A percentile compares a stretch with the other conserved stretches of the same genome.
Conservation (phyloP, 176 grass and related monocot genomes). For the Cenchrus fungigraminus region DNA sequence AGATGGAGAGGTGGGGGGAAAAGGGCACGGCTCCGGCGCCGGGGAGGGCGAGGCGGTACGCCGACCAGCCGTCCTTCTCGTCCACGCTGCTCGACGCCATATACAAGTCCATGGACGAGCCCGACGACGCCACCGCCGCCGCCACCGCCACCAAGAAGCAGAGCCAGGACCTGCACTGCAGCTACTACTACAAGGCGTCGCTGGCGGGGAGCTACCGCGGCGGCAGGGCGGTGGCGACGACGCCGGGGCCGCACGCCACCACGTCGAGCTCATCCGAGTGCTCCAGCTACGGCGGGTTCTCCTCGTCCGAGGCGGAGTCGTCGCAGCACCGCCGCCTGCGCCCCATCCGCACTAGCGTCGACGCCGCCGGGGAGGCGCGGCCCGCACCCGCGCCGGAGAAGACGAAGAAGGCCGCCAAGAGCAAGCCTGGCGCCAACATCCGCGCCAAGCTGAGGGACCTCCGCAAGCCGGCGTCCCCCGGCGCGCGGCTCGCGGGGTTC, state of each 20-base stretch:
- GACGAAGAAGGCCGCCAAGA: conserved; percentile 58
- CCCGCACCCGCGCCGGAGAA: conserved; percentile 51
- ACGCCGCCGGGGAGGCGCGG: background rate
- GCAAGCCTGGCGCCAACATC: conserved; percentile 51
- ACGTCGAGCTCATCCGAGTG: conserved; percentile 96
- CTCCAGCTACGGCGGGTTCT: conserved; percentile 96
- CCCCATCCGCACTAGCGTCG: conserved; percentile 45
- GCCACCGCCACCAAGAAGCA: conserved; percentile 11
- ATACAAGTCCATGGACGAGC: conserved; percentile 93
- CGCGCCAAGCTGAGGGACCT: conserved; percentile 77
- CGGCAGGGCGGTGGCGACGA: conserved; percentile 39
- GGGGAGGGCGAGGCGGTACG: conserved; percentile 39
- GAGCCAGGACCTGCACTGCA: conserved; percentile 47
- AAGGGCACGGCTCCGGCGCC: conserved; percentile 10
- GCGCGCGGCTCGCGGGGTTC: conserved; percentile 75
- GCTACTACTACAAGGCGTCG: conserved; percentile 58
- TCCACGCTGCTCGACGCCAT: conserved; percentile 92
- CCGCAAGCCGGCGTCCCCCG: conserved; percentile 80
- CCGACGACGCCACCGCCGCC: conserved; percentile 21
- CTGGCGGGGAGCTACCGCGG: conserved; percentile 60
- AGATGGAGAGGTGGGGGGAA: conserved; percentile 62
- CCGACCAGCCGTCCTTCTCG: conserved; percentile 92
- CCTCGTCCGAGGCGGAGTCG: conserved; percentile 91
- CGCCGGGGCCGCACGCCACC: conserved; percentile 47
- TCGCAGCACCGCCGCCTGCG: conserved; percentile 50